Evolutionary conservation across 306 rosid genomes (phyloP), one percentile per base, ranked within the genome.

Genomic region (Cucumis hystrix): DNA sequence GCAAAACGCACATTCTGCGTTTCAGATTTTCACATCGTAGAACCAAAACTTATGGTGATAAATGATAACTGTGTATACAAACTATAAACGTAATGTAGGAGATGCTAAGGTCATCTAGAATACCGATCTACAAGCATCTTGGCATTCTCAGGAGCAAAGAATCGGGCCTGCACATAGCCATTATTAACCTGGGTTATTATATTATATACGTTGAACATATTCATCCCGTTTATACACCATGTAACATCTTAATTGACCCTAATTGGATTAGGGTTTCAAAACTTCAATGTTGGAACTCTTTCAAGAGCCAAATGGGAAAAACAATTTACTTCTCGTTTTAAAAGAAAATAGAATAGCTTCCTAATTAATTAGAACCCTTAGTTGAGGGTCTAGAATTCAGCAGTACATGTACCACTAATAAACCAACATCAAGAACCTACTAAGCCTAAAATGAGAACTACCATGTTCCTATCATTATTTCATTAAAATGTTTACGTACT

Each of bases 111-210:
- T 71, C 58, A 66, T 83, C 90, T 87, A 11, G 97, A 80, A 45
- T 84, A 94, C 40, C 91, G 95, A 47, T 90, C 93, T 21, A 94
- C 97, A 28, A 94, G 90, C 82, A 87, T 88, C 87, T 90, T 94
- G 67, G 96, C 98, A 35, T 84, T 88, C 47, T 88, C 93, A 9
- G 96, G 93, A 77, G 97, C 98, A 76, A 94, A 91, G 83, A 94
- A 90, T 79, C 96, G 86, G 51, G 98, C 97, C 98, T 91, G 88
- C 86, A 82, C 61, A 79, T 18, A 69, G 17, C 73, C 64, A 35
- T 35, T 54, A 25, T 57, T 17, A 55, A 74, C 65, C 63, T 33
- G 39, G 30, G 30, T 47, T 47, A 47, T 35, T 25, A 54, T n/a
- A 8, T 74, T 54, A 74, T 30, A 28, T 1, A 28, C 2, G 30